Evolutionary conservation across 106 monocot species (phyloP), one percentile per base, ranked within the genome.

Genomic region (Posidonia australis): DNA sequence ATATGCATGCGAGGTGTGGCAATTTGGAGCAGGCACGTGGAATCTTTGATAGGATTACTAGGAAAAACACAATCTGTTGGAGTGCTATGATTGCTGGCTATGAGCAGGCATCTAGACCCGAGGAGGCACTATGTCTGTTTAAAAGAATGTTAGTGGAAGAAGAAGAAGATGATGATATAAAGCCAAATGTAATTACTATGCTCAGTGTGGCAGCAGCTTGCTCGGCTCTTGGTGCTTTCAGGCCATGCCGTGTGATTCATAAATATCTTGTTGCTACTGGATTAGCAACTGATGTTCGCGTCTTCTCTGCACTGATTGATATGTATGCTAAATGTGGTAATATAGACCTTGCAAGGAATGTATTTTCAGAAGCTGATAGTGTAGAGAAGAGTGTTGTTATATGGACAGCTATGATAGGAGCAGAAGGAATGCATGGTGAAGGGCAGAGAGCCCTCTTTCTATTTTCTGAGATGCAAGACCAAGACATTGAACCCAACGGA

Each of bases 1-100:
- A 81, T 43, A 76, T 81, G 81, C 64, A 77, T n/a, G 67, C 73
- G 23, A 76, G 72, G 58, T 81, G 77, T 24, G 77, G 81, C 14
- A 68, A 77, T 21, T 19, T 81, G 14, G 58, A 56, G 28, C 44
- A n/a, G 51, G 76, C 81, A 14, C 51, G 30, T 28, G 55, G 20
- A 31, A 64, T 67, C 42, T 81, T 81, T 42, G 65, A 77, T 54
- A 24, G 19, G 25, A 77, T 81, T 19, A 5, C n/a, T 23, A 69
- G 58, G 52, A 48, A 73, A 58, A 72, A 81, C 56, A 23, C 64
- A 10, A 52, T 81, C 0, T 72, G 64, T 24, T 76, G 81, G 81
- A 77, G 77, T 13, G 81, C 62, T 4, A 77, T 77, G 32, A 76
- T 81, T n/a, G 57, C 44, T 10, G 81, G 52, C 0, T 81, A 73